Evolutionary conservation across 2,329 filamentous ascomycete species (phyloP).

Genomic region (Neopestalotiopsis clavispora): DNA sequence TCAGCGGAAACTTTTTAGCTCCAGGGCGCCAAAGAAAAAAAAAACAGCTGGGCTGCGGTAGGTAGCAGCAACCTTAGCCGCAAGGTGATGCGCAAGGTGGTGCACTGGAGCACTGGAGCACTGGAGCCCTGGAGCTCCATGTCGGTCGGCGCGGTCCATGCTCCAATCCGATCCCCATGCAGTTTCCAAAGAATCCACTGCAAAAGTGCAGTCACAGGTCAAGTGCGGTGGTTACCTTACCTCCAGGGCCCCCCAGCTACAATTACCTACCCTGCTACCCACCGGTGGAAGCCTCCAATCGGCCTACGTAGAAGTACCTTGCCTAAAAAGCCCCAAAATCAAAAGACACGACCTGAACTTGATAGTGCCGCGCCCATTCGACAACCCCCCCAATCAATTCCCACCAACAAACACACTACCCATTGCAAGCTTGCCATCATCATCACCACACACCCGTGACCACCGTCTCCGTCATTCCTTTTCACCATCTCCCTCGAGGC

Average conservation of each 20-base stretch:
- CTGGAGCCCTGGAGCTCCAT: neutral
- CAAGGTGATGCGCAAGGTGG: neutral
- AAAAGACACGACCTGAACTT: constrained; percentile 1
- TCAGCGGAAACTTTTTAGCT: constrained; percentile 2
- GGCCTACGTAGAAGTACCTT: neutral
- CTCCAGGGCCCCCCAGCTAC: neutral
- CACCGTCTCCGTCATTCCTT: neutral
- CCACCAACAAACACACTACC: neutral
- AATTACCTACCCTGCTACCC: neutral
- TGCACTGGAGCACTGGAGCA: too few species aligned
- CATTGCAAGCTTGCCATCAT: neutral
- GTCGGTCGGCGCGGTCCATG: neutral
- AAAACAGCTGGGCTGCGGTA: neutral
- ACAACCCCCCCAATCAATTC: neutral
- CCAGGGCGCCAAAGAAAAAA: neutral
- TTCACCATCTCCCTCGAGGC: neutral
- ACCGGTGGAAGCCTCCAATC: neutral
- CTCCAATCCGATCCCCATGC: neutral
- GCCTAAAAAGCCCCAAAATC: neutral
- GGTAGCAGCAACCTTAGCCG: neutral
- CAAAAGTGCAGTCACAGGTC: neutral
- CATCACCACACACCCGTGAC: neutral
- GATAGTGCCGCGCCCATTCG: neutral
- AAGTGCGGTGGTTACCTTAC: neutral
- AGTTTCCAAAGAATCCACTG: too few species aligned